These are phyloP conservation scores for Neoscytalidium dimidiatum DNA, from an alignment of 2,329 filamentous ascomycete species.

Conservation along the genomic window DNA sequence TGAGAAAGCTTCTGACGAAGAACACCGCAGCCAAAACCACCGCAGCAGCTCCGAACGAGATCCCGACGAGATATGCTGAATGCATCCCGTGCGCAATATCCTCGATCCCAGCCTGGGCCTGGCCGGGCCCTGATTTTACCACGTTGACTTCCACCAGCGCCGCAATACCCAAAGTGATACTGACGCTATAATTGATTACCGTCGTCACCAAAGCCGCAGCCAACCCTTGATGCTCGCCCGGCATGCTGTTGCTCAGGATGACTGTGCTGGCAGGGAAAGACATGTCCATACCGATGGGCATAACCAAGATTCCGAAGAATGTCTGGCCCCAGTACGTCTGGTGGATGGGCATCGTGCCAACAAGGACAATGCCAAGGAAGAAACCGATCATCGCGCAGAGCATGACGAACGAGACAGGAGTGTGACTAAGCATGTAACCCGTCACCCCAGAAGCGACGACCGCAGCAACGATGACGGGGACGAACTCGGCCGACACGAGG, in stretches of 20 bases:
- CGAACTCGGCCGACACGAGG: conserved; percentile 33
- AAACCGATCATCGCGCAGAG: conserved; percentile 39
- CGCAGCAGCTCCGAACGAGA: not conserved
- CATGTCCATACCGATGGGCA: conserved; percentile 39
- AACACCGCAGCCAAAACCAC: conserved; percentile 2
- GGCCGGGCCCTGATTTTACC: not conserved
- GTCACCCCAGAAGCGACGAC: conserved; percentile 38
- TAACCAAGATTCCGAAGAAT: conserved; percentile 38
- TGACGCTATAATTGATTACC: conserved; percentile 18
- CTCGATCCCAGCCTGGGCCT: not conserved
- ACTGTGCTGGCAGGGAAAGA: conserved; percentile 20
- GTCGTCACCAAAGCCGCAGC: conserved; percentile 17
- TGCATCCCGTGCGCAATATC: not conserved
- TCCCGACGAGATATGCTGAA: not conserved
- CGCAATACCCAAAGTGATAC: conserved; percentile 15
- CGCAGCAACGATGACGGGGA: conserved; percentile 36
- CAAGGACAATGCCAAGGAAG: conserved; percentile 32
- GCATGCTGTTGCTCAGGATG: conserved; percentile 19
- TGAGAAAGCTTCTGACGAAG: not conserved
- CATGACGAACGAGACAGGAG: conserved; percentile 40
- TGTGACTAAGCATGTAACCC: conserved; percentile 41
- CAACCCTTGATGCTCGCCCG: conserved; percentile 12
- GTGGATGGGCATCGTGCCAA: conserved; percentile 32
- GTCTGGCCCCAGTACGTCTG: conserved; percentile 41
- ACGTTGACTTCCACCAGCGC: conserved; percentile 12